These are phyloP conservation scores for Hydnomerulius pinastri DNA, from an alignment of 768 basidiomycete genomes.

Conservation along the genomic window DNA sequence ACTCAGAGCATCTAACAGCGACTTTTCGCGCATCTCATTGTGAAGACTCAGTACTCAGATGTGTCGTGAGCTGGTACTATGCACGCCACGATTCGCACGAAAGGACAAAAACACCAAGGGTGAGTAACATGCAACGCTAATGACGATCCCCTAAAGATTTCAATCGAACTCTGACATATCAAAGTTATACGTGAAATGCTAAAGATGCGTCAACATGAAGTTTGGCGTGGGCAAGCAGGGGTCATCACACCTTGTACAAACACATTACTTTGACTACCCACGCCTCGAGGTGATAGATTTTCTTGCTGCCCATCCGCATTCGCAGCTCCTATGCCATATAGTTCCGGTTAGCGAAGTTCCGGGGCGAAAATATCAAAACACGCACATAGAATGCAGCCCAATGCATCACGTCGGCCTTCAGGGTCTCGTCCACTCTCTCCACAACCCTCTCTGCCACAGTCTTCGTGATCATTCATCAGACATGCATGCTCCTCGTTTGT, in stretches of 20 bases:
- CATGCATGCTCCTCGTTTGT: background rate
- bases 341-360: background rate
- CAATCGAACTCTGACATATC: constrained; percentile 38
- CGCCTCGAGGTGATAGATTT: constrained; percentile 97
- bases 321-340: constrained; percentile 72
- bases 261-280: constrained; percentile 98
- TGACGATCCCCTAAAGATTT: constrained; percentile 1
- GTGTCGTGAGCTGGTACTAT: too few species aligned
- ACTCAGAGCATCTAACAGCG: too few species aligned
- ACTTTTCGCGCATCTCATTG: too few species aligned
- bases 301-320: constrained; percentile 91
- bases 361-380: constrained; percentile 5
- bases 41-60: too few species aligned
- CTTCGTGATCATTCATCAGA: constrained; percentile 41
- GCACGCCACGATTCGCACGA: too few species aligned
- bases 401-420: constrained; percentile 94
- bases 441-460: constrained; percentile 89
- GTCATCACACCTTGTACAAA: constrained; percentile 65
- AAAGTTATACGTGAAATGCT: constrained; percentile 35
- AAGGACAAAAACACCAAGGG: too few species aligned
- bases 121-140: too few species aligned
- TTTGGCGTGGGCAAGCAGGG: background rate
- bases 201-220: background rate
- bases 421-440: constrained; percentile 82
- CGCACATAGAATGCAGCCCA: constrained; percentile 97